Base-by-base conservation (phyloP, 345 rosid genomes). In the Punica granatum region DNA sequence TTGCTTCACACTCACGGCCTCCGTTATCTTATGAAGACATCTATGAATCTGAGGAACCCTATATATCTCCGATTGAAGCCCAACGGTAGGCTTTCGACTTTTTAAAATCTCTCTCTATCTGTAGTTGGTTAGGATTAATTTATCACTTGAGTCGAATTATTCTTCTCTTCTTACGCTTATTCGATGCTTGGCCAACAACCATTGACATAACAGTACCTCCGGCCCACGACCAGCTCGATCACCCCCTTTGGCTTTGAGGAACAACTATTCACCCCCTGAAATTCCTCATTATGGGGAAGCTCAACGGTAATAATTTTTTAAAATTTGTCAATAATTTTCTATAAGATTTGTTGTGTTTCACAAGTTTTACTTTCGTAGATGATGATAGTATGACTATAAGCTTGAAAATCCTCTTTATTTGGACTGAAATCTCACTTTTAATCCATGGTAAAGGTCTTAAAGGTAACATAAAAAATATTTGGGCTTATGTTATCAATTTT, bases 11-110 rank as follows among this genome's bases (percentile, higher is more conserved):
- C 6, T 4, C 58, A n/a, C 39, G 69, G 28, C 19, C 69, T 48
- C 61, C 61, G n/a, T 33, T 66, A 49, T 49, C 39, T 21, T 66
- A 66, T 48, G 28, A 49, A 34, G 69, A 66, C 34, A 66, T 18
- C 31, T 36, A 32, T 42, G 43, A 35, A 31, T 30, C 37, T 28
- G 43, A 66, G 30, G 35, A 66, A 30, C 34, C 58, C 15, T 53
- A 36, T 54, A 28, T 26, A 34, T 36, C 60, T 35, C 48, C 71
- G 66, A 78, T 59, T 56, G 77, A 70, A 69, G 73, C 76, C 68
- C 80, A 71, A 77, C 67, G 69, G 88, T 83, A 80, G 73, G 76
- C 70, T 65, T 66, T 70, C 43, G 15, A 14, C 63, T 53, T 54
- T 73, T 7, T 75, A 30, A 37, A 37, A 63, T 25, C 68, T 41